Base-by-base conservation (phyloP, 2,329 filamentous ascomycete species). In the Claviceps quebecensis region DNA sequence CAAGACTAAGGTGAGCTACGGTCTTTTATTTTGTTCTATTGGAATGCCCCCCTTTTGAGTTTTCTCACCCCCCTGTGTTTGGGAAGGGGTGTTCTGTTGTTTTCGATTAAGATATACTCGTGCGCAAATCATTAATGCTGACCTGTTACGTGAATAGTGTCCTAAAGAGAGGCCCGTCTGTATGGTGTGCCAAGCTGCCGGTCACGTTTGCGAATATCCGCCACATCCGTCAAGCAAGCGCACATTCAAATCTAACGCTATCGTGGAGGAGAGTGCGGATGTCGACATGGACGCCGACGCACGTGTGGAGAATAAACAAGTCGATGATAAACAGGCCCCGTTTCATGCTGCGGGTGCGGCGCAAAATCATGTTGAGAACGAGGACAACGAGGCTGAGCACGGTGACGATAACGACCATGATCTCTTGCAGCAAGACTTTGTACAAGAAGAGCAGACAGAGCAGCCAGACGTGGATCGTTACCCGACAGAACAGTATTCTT, bases 91-190 rank as follows among this genome's bases (percentile, higher is more conserved):
- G 4, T 29, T 29, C 17, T 45, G 39, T 43, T 44, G n/a, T 29
- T 44, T 13, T 44, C 4, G 41, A 26, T 26, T 13, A 23, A 19
- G 1, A 19, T 16, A 13, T 45, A 16, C n/a, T 26, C n/a, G 43
- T 36, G 34, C 29, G 14, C 19, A 8, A 8, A 5, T 16, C n/a
- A 26, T 19, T 40, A 34, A 34, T 45, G 48, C 54, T 65, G 50
- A 66, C 53, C 9, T 14, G 22, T 26, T 17, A 37, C 5, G 14
- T 47, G 45, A 11, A 14, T 22, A 72, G 69, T 75, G 72, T 45
- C 64, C 70, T 11, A 68, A 63, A 46, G 64, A 66, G 43, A 65
- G 61, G 40, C 72, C 72, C 4, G 57, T 57, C 1, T 75, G 72
- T 54, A 59, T 59, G 6, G 63, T 64, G 39, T 75, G 72, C 26